phyloP scores from a whole-genome alignment of 2,329 filamentous ascomycete genomes.

The Colletotrichum sp. region DNA sequence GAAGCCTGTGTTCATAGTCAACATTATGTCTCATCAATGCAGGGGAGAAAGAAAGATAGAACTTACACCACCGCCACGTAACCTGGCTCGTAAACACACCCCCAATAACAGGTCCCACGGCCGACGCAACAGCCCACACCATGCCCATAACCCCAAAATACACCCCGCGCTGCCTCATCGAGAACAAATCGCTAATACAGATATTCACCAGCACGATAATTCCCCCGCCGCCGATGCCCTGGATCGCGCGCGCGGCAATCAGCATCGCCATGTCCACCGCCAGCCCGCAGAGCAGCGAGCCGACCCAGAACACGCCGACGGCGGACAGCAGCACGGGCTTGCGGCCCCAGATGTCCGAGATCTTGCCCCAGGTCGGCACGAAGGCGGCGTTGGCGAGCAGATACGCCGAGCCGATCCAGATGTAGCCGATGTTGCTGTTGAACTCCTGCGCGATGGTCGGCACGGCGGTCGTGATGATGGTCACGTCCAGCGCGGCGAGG shows the following conservation, averaged over 20 bases:
- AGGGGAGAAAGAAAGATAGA: rapidly evolving
- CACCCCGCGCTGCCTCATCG: constrained; percentile 45
- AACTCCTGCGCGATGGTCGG: constrained; percentile 66
- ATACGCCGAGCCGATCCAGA: constrained; percentile 79
- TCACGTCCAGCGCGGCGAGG: constrained; percentile 54
- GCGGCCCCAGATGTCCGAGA: constrained; percentile 63
- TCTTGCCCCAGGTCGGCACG: constrained; percentile 73
- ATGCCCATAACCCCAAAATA: constrained; percentile 70
- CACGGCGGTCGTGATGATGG: constrained; percentile 66
- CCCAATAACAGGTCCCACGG: constrained; percentile 68
- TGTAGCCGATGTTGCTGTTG: constrained; percentile 68
- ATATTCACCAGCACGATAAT: constrained; percentile 58
- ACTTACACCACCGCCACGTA: constrained; percentile 63
- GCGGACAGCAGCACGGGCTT: constrained; percentile 56
- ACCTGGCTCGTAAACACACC: constrained; percentile 69
- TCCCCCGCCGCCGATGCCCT: constrained; percentile 57
- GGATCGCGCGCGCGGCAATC: constrained; percentile 51
- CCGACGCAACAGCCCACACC: constrained; percentile 70
- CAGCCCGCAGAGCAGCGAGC: constrained; percentile 53
- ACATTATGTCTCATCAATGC: rapidly evolving
- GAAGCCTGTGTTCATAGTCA: constrained; percentile 21
- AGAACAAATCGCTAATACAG: constrained; percentile 59
- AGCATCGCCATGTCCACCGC: constrained; percentile 50
- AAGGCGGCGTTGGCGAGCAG: constrained; percentile 71
- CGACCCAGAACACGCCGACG: constrained; percentile 55